A percentile compares a stretch with the other conserved stretches of the same genome.
Evolutionary conservation across 106 monocot genomes (phyloP).

Genomic region (Amphibolis antarctica): DNA sequence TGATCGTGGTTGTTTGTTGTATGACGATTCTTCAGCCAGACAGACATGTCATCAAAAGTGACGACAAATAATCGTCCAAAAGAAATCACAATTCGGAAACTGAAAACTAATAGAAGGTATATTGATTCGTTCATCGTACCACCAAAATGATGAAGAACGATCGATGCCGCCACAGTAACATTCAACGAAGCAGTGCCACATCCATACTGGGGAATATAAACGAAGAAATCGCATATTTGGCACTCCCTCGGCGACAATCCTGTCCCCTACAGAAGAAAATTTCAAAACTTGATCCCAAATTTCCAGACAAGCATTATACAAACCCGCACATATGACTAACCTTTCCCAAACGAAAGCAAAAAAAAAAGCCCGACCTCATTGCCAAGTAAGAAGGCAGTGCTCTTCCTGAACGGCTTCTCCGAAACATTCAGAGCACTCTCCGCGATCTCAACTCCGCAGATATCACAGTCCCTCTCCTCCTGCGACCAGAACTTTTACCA

Average conservation of each 20-base stretch:
- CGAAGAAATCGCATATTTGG: slow-evolving; percentile 90
- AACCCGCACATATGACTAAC: background rate
- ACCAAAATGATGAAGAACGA: slow-evolving; percentile 86
- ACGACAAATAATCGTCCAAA: too few relatives aligned
- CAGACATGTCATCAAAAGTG: too few relatives aligned
- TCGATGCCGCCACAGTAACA: slow-evolving; percentile 93
- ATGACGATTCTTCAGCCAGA: too few relatives aligned
- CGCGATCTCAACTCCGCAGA: slow-evolving; percentile 87
- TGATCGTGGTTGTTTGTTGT: too few relatives aligned
- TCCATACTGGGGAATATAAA: slow-evolving; percentile 93
- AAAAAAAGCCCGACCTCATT: slow-evolving; percentile 69
- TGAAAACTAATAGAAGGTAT: too few relatives aligned
- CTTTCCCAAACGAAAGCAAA: background rate
- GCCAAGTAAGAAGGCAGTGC: slow-evolving; percentile 90
- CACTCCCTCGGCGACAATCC: slow-evolving; percentile 73
- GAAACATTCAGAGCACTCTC: slow-evolving; percentile 51
- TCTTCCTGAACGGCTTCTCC: slow-evolving; percentile 60
- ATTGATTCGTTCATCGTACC: slow-evolving; percentile 19
- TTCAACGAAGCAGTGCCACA: slow-evolving; percentile 92
- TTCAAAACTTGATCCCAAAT: background rate
- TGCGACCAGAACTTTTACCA: background rate
- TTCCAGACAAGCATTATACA: background rate
- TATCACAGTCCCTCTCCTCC: slow-evolving; percentile 68
- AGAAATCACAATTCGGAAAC: too few relatives aligned
- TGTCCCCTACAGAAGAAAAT: slow-evolving; percentile 37